Evolutionary conservation across 768 basidiomycete genomes (phyloP).

Genomic region (Xerocomellus amylosporus): DNA sequence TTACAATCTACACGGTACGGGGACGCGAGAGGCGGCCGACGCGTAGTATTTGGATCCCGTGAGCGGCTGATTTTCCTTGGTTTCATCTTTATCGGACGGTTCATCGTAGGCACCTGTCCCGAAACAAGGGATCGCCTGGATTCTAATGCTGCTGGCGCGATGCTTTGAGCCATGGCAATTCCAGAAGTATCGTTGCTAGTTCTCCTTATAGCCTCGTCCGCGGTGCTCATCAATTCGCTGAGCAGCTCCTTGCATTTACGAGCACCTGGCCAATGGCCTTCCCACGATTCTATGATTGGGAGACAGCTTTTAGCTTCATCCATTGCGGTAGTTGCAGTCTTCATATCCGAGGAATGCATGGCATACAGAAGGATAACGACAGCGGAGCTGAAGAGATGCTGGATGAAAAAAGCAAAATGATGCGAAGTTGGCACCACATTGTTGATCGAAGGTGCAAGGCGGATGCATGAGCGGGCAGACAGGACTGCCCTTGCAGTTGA

Average conservation of each 20-base stretch:
- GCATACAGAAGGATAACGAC: constrained; percentile 83
- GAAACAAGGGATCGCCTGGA: constrained; percentile 54
- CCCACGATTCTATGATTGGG: constrained; percentile 72
- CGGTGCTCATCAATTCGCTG: constrained; percentile 63
- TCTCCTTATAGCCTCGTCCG: constrained; percentile 59
- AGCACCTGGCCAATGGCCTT: constrained; percentile 85
- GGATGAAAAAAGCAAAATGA: constrained; percentile 86
- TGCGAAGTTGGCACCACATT: constrained; percentile 83
- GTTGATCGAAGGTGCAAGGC: constrained; percentile 80
- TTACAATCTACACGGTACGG: constrained; percentile 66
- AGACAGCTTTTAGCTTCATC: constrained; percentile 78
- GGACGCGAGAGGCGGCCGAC: constrained; percentile 57
- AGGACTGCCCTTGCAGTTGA: constrained; percentile 80
- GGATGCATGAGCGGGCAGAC: constrained; percentile 82
- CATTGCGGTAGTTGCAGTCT: constrained; percentile 68
- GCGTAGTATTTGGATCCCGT: constrained; percentile 51
- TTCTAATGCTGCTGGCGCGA: constrained; percentile 41
- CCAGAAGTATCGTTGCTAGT: constrained; percentile 17
- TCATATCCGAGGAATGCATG: constrained; percentile 74
- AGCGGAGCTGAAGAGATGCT: constrained; percentile 85
- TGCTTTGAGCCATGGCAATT: constrained; percentile 25
- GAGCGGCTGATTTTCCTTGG: constrained; percentile 56
- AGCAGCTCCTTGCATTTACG: constrained; percentile 83
- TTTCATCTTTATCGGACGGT: constrained; percentile 49
- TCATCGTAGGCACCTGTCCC: constrained; percentile 42